Evolutionary conservation across 805 yeast genomes (phyloP).

Genomic region (Starmerella bombicola): DNA sequence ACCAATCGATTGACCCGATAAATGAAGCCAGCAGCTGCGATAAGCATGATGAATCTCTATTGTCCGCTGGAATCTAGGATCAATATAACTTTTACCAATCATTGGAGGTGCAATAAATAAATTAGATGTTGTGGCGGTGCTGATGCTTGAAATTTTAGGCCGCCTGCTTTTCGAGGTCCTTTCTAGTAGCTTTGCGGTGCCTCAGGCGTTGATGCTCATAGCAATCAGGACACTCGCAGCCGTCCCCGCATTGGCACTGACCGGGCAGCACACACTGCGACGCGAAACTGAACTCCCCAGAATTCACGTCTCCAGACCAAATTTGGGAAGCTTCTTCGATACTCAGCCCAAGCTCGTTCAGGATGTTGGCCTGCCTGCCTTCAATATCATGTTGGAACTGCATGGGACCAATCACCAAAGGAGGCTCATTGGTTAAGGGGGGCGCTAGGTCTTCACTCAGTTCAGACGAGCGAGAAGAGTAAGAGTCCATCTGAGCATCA

Average conservation of each 20-base stretch:
- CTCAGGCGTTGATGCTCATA: slow-evolving; percentile 17
- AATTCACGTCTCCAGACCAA: slow-evolving; percentile 22
- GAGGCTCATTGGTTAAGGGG: slow-evolving; percentile 10
- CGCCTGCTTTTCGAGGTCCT: neutral
- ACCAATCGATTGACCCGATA: no score
- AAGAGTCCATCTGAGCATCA: no score
- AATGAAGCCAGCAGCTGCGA: no score
- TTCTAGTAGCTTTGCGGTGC: neutral
- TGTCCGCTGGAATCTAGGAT: no score
- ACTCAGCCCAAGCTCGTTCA: slow-evolving; percentile 21
- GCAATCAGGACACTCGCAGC: slow-evolving; percentile 30
- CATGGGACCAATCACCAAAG: slow-evolving; percentile 30
- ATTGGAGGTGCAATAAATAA: no score
- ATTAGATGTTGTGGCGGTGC: no score
- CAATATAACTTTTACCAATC: no score
- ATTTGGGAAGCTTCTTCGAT: slow-evolving; percentile 22
- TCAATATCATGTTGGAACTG: slow-evolving; percentile 17
- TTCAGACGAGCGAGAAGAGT: no score
- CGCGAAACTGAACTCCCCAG: slow-evolving; percentile 23
- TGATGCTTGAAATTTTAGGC: no score
- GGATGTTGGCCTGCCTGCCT: slow-evolving; percentile 12
- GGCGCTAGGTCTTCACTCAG: no score
- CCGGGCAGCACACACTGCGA: slow-evolving; percentile 31
- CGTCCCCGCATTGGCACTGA: slow-evolving; percentile 30
- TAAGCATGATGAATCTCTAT: no score